These are phyloP conservation scores for Tubosaeta brunneosetosa DNA, from an alignment of 768 basidiomycete genomes.

Conservation along the genomic window DNA sequence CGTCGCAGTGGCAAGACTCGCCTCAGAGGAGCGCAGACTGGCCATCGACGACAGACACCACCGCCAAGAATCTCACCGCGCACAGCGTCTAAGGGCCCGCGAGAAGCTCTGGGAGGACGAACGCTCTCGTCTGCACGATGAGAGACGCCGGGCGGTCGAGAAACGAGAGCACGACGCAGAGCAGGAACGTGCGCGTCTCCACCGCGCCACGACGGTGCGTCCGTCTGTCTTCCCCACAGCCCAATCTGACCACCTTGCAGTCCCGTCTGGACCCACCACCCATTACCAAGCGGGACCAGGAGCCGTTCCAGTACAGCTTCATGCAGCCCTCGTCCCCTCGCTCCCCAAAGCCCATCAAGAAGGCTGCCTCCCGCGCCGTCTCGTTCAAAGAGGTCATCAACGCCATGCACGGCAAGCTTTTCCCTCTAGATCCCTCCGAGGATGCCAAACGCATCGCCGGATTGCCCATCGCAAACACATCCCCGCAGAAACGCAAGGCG, in stretches of 20 bases:
- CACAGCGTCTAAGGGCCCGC: slow-evolving; percentile 41
- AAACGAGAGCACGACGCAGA: slow-evolving; percentile 30
- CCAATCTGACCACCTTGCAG: slow-evolving; percentile 13
- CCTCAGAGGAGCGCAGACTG: slow-evolving; percentile 38
- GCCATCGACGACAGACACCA: slow-evolving; percentile 13
- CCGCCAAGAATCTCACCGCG: slow-evolving; percentile 31
- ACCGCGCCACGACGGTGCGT: slow-evolving; percentile 21
- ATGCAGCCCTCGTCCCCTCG: slow-evolving; percentile 25
- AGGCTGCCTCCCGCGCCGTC: slow-evolving; percentile 32
- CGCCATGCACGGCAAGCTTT: slow-evolving; percentile 57
- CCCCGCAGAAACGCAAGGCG: slow-evolving; percentile 15
- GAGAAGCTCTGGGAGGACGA: slow-evolving; percentile 47
- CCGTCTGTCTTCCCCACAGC: background rate
- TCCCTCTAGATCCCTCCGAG: slow-evolving; percentile 38
- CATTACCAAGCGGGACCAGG: slow-evolving; percentile 16
- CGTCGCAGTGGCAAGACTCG: slow-evolving; percentile 40
- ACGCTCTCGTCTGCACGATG: slow-evolving; percentile 40
- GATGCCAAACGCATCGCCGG: slow-evolving; percentile 29
- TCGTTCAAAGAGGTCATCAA: slow-evolving; percentile 53
- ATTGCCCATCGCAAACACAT: slow-evolving; percentile 13
- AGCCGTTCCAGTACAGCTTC: slow-evolving; percentile 32
- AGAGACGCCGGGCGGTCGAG: slow-evolving; percentile 33
- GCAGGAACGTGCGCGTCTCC: slow-evolving; percentile 25
- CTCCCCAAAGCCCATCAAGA: slow-evolving; percentile 13
- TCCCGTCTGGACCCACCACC: slow-evolving; percentile 9